Percentiles rank a stretch among this genome's conserved stretches.
Conservation (phyloP, 257 asterid genomes). For the Voacanga thouarsii region DNA sequence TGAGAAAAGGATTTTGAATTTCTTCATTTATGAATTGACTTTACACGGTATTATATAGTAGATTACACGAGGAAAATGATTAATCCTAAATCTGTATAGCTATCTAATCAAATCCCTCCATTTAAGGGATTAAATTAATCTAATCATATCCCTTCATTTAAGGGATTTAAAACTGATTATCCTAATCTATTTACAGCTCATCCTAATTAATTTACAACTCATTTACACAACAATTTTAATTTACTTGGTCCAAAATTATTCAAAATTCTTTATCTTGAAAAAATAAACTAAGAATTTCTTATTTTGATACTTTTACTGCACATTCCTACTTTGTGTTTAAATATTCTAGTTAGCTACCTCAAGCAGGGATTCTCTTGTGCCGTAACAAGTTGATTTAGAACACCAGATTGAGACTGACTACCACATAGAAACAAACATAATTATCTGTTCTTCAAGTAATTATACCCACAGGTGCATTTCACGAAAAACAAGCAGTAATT, state of each 20-base stretch:
- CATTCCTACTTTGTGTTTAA: not conserved
- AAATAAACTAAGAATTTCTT: not conserved
- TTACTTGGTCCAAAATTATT: not conserved
- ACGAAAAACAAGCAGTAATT: not conserved
- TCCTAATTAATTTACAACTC: no score
- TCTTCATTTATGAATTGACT: no score
- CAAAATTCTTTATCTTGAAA: not conserved
- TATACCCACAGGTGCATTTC: not conserved
- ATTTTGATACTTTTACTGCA: not conserved
- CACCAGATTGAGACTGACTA: not conserved
- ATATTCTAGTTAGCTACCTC: not conserved
- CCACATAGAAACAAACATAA: not conserved
- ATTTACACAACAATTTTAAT: no score
- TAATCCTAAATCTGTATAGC: no score
- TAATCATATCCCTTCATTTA: no score
- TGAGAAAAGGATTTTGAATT: no score
- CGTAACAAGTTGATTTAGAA: not conserved
- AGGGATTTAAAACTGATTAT: no score
- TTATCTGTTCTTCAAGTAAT: not conserved
- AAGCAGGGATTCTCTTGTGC: not conserved
- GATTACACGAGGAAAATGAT: no score
- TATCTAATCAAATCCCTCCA: no score
- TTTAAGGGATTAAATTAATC: no score
- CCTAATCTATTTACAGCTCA: no score
- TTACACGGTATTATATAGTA: no score